Percentiles rank a stretch among this genome's conserved stretches.
phyloP scores from a whole-genome alignment of 768 basidiomycete species.

The Termitomyces sp. region DNA sequence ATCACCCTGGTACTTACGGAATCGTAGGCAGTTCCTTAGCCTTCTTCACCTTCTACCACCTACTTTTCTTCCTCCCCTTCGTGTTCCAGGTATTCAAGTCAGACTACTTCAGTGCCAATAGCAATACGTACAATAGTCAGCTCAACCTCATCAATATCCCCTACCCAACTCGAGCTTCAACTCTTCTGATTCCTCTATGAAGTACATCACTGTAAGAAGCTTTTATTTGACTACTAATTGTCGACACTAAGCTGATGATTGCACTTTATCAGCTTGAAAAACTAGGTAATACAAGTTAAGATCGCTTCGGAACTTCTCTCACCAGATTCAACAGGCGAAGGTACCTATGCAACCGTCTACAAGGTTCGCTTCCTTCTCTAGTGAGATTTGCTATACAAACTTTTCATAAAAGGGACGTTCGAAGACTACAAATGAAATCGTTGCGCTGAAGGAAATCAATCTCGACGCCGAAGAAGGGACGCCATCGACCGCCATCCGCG shows the following conservation, averaged over 20 bases:
- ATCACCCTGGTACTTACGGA: constrained; percentile 4
- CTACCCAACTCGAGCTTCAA: background rate
- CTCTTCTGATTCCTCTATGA: constrained; percentile 25
- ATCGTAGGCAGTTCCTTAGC: background rate
- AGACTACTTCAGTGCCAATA: background rate
- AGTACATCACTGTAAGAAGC: constrained; percentile 47
- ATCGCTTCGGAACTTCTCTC: constrained; percentile 16
- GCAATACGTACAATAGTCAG: too few species aligned
- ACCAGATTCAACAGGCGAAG: constrained; percentile 71
- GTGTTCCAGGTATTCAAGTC: background rate
- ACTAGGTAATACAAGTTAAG: constrained; percentile 45
- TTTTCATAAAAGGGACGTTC: constrained; percentile 68
- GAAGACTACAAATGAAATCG: constrained; percentile 96
- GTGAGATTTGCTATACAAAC: background rate
- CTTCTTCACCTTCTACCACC: background rate
- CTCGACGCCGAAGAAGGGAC: constrained; percentile 99
- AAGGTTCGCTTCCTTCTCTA: constrained; percentile 49
- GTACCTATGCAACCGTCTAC: constrained; percentile 96
- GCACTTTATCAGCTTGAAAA: constrained; percentile 66
- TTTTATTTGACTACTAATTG: background rate
- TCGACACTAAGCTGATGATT: background rate
- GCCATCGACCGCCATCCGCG: constrained; percentile 96
- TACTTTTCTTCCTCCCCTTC: background rate
- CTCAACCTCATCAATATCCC: background rate
- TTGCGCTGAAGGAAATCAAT: constrained; percentile 98